phyloP scores from a whole-genome alignment of 805 yeast genomes.

The Pichia californica region DNA sequence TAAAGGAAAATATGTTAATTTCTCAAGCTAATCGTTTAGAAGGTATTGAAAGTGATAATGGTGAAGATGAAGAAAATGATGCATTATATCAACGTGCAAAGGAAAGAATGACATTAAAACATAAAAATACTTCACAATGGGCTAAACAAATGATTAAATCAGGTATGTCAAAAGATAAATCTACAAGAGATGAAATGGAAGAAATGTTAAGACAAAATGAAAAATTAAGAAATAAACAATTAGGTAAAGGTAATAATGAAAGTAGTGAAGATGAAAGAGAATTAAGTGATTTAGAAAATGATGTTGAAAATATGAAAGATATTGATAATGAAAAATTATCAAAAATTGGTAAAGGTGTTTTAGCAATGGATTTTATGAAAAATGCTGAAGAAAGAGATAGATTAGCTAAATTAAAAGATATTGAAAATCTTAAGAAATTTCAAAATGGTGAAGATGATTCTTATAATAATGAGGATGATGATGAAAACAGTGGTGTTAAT shows the following conservation, averaged over 20 bases:
- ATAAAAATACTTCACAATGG: conserved; percentile 85
- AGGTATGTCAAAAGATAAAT: conserved; percentile 83
- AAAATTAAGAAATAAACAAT: conserved; percentile 59
- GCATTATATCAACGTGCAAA: conserved; percentile 73
- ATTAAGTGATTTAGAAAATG: conserved; percentile 46
- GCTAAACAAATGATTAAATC: conserved; percentile 84
- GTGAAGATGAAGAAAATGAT: conserved; percentile 47
- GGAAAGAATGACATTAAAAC: conserved; percentile 89
- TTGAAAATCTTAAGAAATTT: conserved; percentile 44
- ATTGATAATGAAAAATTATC: conserved; percentile 32
- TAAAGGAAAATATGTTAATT: conserved; percentile 62
- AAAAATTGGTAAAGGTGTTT: conserved; percentile 76
- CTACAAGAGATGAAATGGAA: conserved; percentile 82
- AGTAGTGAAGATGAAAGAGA: conserved; percentile 39
- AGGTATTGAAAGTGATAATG: conserved; percentile 40
- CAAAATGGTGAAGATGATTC: conserved; percentile 38
- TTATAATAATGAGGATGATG: conserved; percentile 30
- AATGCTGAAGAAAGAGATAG: conserved; percentile 72
- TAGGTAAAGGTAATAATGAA: conserved; percentile 36
- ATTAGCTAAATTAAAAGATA: conserved; percentile 48
- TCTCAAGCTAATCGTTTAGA: conserved; percentile 39
- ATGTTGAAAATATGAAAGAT: conserved; percentile 37
- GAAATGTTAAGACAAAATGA: conserved; percentile 92
- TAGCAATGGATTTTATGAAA: conserved; percentile 94
- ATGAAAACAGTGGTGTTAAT: conserved; percentile 42